Base-by-base conservation (phyloP, 2,329 filamentous ascomycete species). In the Akanthomyces lecanii region DNA sequence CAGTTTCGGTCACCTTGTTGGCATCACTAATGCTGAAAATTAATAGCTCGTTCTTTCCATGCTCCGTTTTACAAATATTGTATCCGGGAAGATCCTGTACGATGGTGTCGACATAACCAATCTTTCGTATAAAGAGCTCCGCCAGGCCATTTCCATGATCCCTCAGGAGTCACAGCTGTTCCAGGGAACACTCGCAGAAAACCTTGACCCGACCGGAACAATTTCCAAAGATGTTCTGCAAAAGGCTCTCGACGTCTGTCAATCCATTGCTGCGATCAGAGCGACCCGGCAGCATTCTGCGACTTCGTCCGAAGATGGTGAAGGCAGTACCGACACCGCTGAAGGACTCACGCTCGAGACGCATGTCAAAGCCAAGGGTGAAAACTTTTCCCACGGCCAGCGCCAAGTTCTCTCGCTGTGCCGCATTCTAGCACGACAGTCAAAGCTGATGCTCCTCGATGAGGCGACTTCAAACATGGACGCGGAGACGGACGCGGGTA, bases 141-240 rank as follows among this genome's bases (percentile, higher is more conserved):
- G 84, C 7, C 80, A 82, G 66, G 79, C 78, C 56, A 77, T 85
- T 25, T 84, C 82, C 2, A 81, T 85, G 51, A 85, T 86, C 21
- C 82, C 84, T 0, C 84, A 86, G 66, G 84, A 86, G 66, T 80
- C 84, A 0, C 81, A 83, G n/a, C 73, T 86, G 7, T 84, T 85
- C 69, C 82, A 79, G 63, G 82, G 82, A 21, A 78, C 78, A 10
- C 76, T 84, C 7, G 73, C 74, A 54, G 80, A 79, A 8, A 84
- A 91, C 68, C 79, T 91, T 14, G 88, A 91, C 70, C 85, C 89
- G 0, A 85, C 87, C 42, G 79, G 81, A 44, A 77, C 81, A 44
- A 78, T 86, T 33, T 76, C 80, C 0, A 81, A 84, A 57, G 74
- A 74, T 0, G 78, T 81, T 47, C 77, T 91, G 0, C 77, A 81